Evolutionary conservation across 2,329 filamentous ascomycete genomes (phyloP), one percentile per base, ranked within the genome.

Genomic region (Ophiocordyceps polyrhachis-furcata): DNA sequence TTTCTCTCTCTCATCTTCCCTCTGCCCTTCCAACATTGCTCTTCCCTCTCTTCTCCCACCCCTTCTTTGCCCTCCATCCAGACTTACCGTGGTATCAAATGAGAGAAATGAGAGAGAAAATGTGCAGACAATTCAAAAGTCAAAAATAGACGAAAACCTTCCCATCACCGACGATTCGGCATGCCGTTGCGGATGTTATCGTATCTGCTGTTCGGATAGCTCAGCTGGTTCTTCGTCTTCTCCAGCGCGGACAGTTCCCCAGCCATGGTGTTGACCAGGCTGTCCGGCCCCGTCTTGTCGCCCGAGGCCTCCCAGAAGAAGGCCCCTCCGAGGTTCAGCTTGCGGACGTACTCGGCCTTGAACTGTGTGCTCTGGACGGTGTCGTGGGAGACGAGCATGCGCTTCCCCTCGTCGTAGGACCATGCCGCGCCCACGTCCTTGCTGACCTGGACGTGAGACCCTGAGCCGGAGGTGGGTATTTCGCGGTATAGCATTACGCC

Each of bases 221-320:
- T 56, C 43, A 81, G 58, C 54, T 71, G 58, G 49, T 81, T 81
- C 5, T 12, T 3, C n/a, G 43, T 20, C 17, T 29, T 23, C 11
- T 80, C 75, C 12, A 79, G 57, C 2, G 49, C 50, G 7, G 67
- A 67, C 49, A 79, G 58, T 4, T 52, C 56, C 37, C 59, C 60
- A 3, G 69, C 67, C 49, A 74, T 55, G 8, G 69, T 69, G 17
- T 62, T 58, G 19, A 83, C 74, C 49, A 91, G 62, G 52, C 81
- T 86, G 19, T 53, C 49, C 1, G 53, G 55, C 29, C 66, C 70
- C 0, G 49, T 52, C 50, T 59, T 64, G 54, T 93, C 85, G 13
- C 76, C 79, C 50, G 75, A 81, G 11, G 76, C 79, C 60, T 93
- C 84, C 85, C 85, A 93, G 72, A 82, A 93, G 68, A 91, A 83